Evolutionary conservation across 108 stramenopile species (phyloP).

Genomic region (Aurantiochytrium sp.): DNA sequence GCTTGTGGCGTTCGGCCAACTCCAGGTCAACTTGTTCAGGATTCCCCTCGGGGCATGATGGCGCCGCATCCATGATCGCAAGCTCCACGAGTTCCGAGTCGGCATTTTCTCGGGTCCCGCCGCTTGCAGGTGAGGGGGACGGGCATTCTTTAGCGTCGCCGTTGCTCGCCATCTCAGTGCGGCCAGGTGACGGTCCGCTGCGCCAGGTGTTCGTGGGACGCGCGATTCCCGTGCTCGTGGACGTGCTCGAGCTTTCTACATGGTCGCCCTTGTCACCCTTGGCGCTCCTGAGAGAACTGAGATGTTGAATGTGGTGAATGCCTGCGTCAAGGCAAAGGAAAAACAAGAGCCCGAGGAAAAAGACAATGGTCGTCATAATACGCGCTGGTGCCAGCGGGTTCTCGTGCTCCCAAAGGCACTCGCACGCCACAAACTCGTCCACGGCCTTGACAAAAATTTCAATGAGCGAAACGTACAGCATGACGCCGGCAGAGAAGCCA

Average conservation of each 20-base stretch:
- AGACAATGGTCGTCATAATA: slow-evolving; percentile 49
- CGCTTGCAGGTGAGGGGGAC: no score
- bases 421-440: slow-evolving; percentile 28
- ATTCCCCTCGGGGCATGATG: not conserved
- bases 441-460: slow-evolving; percentile 67
- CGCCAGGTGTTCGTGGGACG: no score
- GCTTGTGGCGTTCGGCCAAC: not conserved
- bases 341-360: slow-evolving; percentile 57
- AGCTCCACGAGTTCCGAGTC: not conserved
- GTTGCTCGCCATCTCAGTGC: not conserved
- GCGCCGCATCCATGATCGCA: not conserved
- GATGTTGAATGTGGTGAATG: slow-evolving; percentile 27
- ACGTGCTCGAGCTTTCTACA: not conserved
- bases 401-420: slow-evolving; percentile 31
- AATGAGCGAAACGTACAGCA: slow-evolving; percentile 76
- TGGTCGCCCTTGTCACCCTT: no score
- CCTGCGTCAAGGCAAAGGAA: slow-evolving; percentile 18
- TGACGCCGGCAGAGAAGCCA: slow-evolving; percentile 70
- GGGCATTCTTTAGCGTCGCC: no score
- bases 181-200: no score
- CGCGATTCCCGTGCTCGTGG: not conserved
- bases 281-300: not conserved
- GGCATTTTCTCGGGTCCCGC: no score
- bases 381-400: slow-evolving; percentile 29
- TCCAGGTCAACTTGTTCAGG: not conserved